These are phyloP conservation scores for Sclerotinia sclerotiorum DNA, from an alignment of 2,329 filamentous ascomycete genomes.

Conservation along the genomic window DNA sequence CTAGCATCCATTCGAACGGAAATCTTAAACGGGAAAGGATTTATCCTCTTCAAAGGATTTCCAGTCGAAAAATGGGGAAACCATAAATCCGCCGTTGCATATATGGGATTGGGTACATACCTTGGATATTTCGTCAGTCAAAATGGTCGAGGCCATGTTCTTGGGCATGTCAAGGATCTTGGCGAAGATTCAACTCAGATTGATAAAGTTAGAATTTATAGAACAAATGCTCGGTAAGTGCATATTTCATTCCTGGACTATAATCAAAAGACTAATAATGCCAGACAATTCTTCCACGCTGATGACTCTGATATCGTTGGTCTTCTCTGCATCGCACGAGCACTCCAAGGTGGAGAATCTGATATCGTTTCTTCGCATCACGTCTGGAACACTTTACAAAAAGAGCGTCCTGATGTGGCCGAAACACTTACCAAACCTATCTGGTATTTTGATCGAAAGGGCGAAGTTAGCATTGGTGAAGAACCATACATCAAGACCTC, in stretches of 20 bases:
- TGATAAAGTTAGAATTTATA: constrained; percentile 85
- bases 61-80: constrained; percentile 74
- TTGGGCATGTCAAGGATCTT: constrained; percentile 87
- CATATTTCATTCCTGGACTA: background rate
- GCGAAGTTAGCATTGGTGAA: constrained; percentile 72
- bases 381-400: constrained; percentile 78
- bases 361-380: constrained; percentile 77
- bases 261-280: background rate
- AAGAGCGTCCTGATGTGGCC: constrained; percentile 74
- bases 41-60: constrained; percentile 85
- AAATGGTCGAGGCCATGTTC: constrained; percentile 79
- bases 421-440: constrained; percentile 72
- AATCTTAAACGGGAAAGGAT: constrained; percentile 81
- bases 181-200: constrained; percentile 61
- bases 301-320: constrained; percentile 84
- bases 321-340: constrained; percentile 75
- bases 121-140: constrained; percentile 87
- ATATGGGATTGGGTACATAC: constrained; percentile 84
- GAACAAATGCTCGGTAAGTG: constrained; percentile 69
- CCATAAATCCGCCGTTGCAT: constrained; percentile 80
- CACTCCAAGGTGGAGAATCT: constrained; percentile 78
- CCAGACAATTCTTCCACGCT: constrained; percentile 77
- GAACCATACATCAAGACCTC: constrained; percentile 71
- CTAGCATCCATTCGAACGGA: constrained; percentile 60
- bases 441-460: constrained; percentile 93